phyloP scores from a whole-genome alignment of 2,329 filamentous ascomycete genomes.

The Nannizziopsis barbatae region DNA sequence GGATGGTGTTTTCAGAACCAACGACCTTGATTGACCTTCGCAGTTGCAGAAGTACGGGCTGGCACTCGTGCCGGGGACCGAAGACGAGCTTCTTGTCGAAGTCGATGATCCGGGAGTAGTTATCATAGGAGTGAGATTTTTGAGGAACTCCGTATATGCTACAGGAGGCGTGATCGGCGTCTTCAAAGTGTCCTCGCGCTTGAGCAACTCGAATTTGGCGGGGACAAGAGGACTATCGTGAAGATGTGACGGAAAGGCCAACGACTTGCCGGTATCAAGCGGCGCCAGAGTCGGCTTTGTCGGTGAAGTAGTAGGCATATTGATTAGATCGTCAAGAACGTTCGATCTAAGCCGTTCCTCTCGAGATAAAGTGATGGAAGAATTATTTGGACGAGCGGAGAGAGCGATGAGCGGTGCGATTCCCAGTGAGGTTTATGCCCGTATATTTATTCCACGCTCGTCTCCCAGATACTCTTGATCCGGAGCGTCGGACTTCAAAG shows the following conservation, averaged over 20 bases:
- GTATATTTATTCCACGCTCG: too few species aligned
- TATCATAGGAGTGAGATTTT: slow-evolving; percentile 60
- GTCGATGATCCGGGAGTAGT: slow-evolving; percentile 55
- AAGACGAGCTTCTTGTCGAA: slow-evolving; percentile 30
- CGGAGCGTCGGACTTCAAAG: too few species aligned
- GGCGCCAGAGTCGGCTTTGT: slow-evolving; percentile 13
- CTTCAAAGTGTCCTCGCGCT: slow-evolving; percentile 55
- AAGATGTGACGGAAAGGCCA: slow-evolving; percentile 44
- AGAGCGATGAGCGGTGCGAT: too few species aligned
- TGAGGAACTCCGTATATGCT: slow-evolving; percentile 88
- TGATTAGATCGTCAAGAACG: neutral
- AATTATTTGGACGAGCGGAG: too few species aligned
- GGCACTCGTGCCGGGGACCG: slow-evolving; percentile 31
- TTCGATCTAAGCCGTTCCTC: too few species aligned
- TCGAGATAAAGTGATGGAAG: too few species aligned
- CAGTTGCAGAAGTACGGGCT: slow-evolving; percentile 41
- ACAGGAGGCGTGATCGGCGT: slow-evolving; percentile 85
- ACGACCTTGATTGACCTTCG: slow-evolving; percentile 42
- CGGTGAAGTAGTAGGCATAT: slow-evolving; percentile 9
- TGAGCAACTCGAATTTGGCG: slow-evolving; percentile 51
- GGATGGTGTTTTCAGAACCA: slow-evolving; percentile 48
- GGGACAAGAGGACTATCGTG: slow-evolving; percentile 42
- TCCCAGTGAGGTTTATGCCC: too few species aligned
- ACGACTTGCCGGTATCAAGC: slow-evolving; percentile 33
- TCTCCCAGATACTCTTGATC: too few species aligned